Evolutionary conservation across 768 basidiomycete species (phyloP), one percentile per base, ranked within the genome.

Genomic region (Butyriboletus loyo): DNA sequence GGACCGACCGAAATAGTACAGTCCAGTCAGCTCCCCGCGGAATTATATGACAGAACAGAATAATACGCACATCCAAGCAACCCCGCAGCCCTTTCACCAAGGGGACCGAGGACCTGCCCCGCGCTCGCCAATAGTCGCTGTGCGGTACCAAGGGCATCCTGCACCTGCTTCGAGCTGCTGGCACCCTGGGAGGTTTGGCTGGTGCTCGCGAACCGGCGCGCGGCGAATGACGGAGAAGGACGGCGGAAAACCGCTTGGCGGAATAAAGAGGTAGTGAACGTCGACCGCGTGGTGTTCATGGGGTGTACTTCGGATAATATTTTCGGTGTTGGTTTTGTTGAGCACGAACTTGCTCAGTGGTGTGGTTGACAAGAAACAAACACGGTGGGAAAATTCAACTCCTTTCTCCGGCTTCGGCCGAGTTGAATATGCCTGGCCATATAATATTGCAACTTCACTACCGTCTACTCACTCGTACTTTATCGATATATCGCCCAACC

Each of bases 111-210:
- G 7, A 67, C 71, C 66, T 77, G 80, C 32, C 79, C 74, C 6
- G 78, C 75, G 39, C 68, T 68, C 55, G 78, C 77, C 62, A 81
- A 78, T 17, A 80, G 71, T 65, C 81, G 79, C 65, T 85, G 83
- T 9, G 80, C 85, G 39, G 72, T 68, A 44, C 78, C 74, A 54
- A 87, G 71, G 37, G 80, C 75, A 48, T 89, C 84, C 70, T 87
- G 83, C 7, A 86, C 84, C 68, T 86, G 87, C 73, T 87, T 83
- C 66, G 84, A 82, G 40, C 27, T 53, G 32, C 47, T 30, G 2
- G 83, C 69, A 7, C 74, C 69, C 58, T 81, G 77, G 30, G 78
- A 51, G 22, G 43, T 30, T 22, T 52, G 53, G 25, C 38, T 39
- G 49, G 66, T 70, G 22, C 77, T 78, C 21, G 74, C 66, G 63